phyloP scores from a whole-genome alignment of 305 asterid species.

The Caryopteris hybrid region DNA sequence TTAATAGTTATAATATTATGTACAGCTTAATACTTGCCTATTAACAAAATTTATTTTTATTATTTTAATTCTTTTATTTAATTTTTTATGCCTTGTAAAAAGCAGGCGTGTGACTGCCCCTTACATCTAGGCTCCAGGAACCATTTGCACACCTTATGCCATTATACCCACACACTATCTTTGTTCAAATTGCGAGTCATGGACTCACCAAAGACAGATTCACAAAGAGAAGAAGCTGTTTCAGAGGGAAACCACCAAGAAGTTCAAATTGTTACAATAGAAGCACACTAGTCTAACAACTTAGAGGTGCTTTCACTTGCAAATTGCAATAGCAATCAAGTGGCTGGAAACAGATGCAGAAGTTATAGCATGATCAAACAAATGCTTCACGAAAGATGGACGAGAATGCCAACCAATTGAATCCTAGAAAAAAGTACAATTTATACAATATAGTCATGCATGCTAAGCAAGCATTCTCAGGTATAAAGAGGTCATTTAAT shows the following conservation, averaged over 20 bases:
- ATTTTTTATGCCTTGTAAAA: too few relatives aligned
- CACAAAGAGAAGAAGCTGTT: background rate
- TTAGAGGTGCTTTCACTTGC: too few relatives aligned
- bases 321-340: conserved; percentile 14
- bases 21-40: too few relatives aligned
- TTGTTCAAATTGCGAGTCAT: background rate
- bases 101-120: too few relatives aligned
- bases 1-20: too few relatives aligned
- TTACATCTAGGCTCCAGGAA: too few relatives aligned
- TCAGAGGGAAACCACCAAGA: background rate
- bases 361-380: background rate
- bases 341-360: background rate
- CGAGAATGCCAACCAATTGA: conserved; percentile 11
- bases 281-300: background rate
- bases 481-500: background rate
- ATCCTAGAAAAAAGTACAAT: background rate
- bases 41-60: too few relatives aligned
- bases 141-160: background rate
- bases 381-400: conserved; percentile 8
- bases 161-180: background rate
- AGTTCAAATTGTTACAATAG: background rate
- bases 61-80: too few relatives aligned
- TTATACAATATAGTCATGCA: background rate
- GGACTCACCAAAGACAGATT: background rate
- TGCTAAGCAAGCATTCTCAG: background rate